Evolutionary conservation across 495 filamentous ascomycete genomes (phyloP).

Genomic region (Annulohypoxylon stygium): DNA sequence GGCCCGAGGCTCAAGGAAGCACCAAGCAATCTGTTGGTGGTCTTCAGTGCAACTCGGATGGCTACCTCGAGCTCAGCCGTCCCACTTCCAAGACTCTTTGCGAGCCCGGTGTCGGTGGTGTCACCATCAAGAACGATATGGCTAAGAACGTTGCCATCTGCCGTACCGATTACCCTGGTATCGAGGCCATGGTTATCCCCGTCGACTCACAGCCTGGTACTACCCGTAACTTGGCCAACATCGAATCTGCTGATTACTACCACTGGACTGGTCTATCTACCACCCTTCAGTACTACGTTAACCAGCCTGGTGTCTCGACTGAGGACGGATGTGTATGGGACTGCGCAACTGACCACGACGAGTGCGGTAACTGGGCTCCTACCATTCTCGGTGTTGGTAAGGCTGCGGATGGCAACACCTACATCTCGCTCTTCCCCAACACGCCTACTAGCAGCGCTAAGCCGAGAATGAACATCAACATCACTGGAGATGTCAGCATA

Average conservation of each 20-base stretch:
- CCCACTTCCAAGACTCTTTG: slow-evolving; percentile 77
- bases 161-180: slow-evolving; percentile 96
- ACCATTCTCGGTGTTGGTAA: slow-evolving; percentile 87
- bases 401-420: slow-evolving; percentile 72
- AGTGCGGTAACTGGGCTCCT: slow-evolving; percentile 88
- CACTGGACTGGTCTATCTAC: slow-evolving; percentile 78
- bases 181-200: slow-evolving; percentile 86
- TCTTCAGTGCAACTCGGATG: slow-evolving; percentile 78
- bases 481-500: slow-evolving; percentile 72
- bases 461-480: slow-evolving; percentile 80
- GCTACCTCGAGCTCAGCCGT: slow-evolving; percentile 85
- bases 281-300: slow-evolving; percentile 97
- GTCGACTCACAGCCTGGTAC: slow-evolving; percentile 69
- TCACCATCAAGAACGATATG: slow-evolving; percentile 81
- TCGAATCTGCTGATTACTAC: slow-evolving; percentile 78
- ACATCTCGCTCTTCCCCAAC: slow-evolving; percentile 83
- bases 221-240: slow-evolving; percentile 75
- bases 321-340: slow-evolving; percentile 86
- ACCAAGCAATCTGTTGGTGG: slow-evolving; percentile 92
- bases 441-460: slow-evolving; percentile 68
- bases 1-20: slow-evolving; percentile 82
- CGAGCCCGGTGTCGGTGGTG: slow-evolving; percentile 75
- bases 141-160: slow-evolving; percentile 76
- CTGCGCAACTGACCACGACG: slow-evolving; percentile 61
- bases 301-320: slow-evolving; percentile 76